Conservation (phyloP, 805 yeast genomes). For the Saccharomycopsis babjevae region DNA sequence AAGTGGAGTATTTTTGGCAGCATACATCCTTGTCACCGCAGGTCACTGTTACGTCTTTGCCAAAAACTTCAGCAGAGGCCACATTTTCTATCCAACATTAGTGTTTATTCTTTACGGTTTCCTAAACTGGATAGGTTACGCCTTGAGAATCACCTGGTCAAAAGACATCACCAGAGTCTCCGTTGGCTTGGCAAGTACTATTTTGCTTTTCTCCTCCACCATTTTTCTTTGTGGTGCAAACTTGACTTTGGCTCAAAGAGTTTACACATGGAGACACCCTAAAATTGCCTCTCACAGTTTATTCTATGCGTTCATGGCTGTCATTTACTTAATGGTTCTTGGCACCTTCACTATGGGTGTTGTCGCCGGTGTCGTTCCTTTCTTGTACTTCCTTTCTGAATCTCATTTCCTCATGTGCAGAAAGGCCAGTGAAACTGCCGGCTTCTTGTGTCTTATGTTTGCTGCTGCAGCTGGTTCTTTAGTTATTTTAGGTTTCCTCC, state of each 20-base stretch:
- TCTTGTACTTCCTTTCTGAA: slow-evolving; percentile 41
- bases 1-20: slow-evolving; percentile 43
- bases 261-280: slow-evolving; percentile 73
- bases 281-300: slow-evolving; percentile 45
- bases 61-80: slow-evolving; percentile 43
- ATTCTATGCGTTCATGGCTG: slow-evolving; percentile 42
- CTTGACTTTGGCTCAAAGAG: slow-evolving; percentile 58
- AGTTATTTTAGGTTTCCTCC: slow-evolving; percentile 40
- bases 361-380: slow-evolving; percentile 52
- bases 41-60: slow-evolving; percentile 39
- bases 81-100: slow-evolving; percentile 45
- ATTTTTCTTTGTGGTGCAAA: slow-evolving; percentile 50
- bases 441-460: slow-evolving; percentile 38
- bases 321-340: slow-evolving; percentile 42
- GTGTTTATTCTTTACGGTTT: slow-evolving; percentile 45
- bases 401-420: slow-evolving; percentile 39
- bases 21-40: slow-evolving; percentile 38
- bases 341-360: slow-evolving; percentile 61
- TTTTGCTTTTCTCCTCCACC: slow-evolving; percentile 47
- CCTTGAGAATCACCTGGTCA: slow-evolving; percentile 50
- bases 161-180: slow-evolving; percentile 35
- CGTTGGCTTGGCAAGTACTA: slow-evolving; percentile 46
- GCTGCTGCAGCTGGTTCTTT: slow-evolving; percentile 42
- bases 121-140: slow-evolving; percentile 48
- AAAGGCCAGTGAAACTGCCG: slow-evolving; percentile 43